Base-by-base conservation (phyloP, 768 basidiomycete genomes). In the Mycena alexandri region DNA sequence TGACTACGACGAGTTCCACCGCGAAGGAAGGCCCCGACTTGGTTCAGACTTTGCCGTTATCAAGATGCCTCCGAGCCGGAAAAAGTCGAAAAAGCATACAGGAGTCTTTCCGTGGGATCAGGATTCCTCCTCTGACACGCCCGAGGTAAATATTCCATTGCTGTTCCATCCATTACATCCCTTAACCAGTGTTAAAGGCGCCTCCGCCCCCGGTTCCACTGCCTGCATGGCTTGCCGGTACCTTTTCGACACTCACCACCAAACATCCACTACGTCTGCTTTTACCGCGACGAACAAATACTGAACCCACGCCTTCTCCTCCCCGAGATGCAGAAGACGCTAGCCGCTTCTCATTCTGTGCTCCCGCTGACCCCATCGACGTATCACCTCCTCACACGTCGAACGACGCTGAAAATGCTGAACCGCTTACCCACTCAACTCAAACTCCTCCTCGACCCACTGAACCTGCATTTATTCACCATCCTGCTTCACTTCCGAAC, bases 41-140 rank as follows among this genome's bases (percentile, higher is more conserved):
- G 83, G 84, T 29, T 70, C 78, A 44, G 76, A 78, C 5, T 83
- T 86, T 60, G 76, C 83, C 16, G 75, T 85, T 1, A 70, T 87
- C 61, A 88, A 84, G 75, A 80, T 79, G 82, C 38, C 38, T 47
- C 55, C 53, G 24, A 53, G 33, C 56, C 54, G 44, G 34, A 68
- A 52, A 36, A 53, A 13, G 57, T 13, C 42, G 12, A 62, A 41
- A 25, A 41, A 53, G 19, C 34, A 21, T 19, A 29, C 29, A 29
- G 62, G 33, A 12, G 48, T 41, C 17, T 36, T 62, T 48, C 34
- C 61, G 14, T 68, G 67, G 67, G 67, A 68, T 41, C 54, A 53
- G 22, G 63, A 63, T 22, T 57, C 54, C 38, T 68, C 68, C 24
- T 72, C 71, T 5, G 71, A 72, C 16, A 41, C 21, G 25, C 17